phyloP scores from a whole-genome alignment of 2,329 filamentous ascomycete genomes.

The Trichoderma pleuroti region DNA sequence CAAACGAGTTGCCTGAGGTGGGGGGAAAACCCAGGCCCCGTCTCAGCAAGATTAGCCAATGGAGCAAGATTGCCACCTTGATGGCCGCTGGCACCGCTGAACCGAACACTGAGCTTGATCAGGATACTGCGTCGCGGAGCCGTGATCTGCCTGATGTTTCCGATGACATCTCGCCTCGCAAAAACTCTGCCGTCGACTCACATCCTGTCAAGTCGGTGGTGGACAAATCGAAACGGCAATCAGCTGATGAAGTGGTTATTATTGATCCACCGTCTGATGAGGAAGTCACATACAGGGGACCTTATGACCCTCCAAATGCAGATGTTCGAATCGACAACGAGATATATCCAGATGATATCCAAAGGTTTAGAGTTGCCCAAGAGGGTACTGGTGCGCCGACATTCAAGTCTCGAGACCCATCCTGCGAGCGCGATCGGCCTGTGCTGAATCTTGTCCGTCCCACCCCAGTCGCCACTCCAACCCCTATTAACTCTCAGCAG shows the following conservation, averaged over 20 bases:
- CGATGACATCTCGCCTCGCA: not conserved
- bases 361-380: not conserved
- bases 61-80: constrained; percentile 52
- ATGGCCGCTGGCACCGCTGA: constrained; percentile 42
- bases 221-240: not conserved
- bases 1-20: constrained; percentile 26
- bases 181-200: no score
- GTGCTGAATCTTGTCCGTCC: not conserved
- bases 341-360: not conserved
- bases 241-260: not conserved
- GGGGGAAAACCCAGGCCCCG: constrained; percentile 34
- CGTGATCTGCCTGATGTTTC: constrained; percentile 15
- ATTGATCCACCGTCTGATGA: not conserved
- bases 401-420: accelerated
- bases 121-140: constrained; percentile 17
- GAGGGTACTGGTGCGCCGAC: not conserved
- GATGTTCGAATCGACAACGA: not conserved
- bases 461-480: not conserved
- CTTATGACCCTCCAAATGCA: not conserved
- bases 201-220: not conserved
- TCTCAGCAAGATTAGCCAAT: constrained; percentile 42
- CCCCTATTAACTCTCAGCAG: not conserved
- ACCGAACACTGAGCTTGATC: constrained; percentile 34
- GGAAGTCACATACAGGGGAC: not conserved
- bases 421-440: not conserved